Evolutionary conservation across 169 alveolate species (phyloP).

Genomic region (Eimeria maxima): DNA sequence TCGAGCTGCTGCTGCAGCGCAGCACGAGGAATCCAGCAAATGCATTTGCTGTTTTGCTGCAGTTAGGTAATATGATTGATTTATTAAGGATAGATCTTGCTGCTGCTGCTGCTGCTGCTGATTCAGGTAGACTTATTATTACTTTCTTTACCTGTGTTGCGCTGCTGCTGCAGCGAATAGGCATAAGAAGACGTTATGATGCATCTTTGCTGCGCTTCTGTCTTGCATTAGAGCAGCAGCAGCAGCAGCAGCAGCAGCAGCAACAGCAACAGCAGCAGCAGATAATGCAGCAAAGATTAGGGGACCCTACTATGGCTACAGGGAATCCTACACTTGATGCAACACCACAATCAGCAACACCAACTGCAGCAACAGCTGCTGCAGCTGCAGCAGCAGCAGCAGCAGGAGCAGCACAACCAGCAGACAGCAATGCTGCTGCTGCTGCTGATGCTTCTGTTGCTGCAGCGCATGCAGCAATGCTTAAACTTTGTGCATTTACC

Average conservation of each 20-base stretch:
- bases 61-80: conserved; percentile 46
- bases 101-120: conserved; percentile 63
- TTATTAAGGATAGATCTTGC: conserved; percentile 38
- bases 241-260: conserved; percentile 75
- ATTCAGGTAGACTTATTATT: conserved; percentile 59
- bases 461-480: conserved; percentile 68
- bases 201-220: conserved; percentile 63
- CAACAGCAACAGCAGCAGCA: conserved; percentile 1
- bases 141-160: conserved; percentile 76
- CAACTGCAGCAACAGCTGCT: not conserved
- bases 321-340: not conserved
- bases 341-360: not conserved
- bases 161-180: conserved; percentile 69
- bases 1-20: conserved; percentile 60
- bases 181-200: conserved; percentile 74
- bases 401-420: not conserved
- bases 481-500: conserved; percentile 31
- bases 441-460: conserved; percentile 41
- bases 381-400: conserved; percentile 54
- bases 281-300: not conserved
- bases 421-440: not conserved
- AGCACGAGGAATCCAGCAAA: conserved; percentile 52
- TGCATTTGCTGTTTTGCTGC: conserved; percentile 78
- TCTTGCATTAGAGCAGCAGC: conserved; percentile 52
- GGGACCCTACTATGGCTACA: not conserved